Conservation (phyloP, 371 early-diverging fungal species). For the Blakeslea trispora region DNA sequence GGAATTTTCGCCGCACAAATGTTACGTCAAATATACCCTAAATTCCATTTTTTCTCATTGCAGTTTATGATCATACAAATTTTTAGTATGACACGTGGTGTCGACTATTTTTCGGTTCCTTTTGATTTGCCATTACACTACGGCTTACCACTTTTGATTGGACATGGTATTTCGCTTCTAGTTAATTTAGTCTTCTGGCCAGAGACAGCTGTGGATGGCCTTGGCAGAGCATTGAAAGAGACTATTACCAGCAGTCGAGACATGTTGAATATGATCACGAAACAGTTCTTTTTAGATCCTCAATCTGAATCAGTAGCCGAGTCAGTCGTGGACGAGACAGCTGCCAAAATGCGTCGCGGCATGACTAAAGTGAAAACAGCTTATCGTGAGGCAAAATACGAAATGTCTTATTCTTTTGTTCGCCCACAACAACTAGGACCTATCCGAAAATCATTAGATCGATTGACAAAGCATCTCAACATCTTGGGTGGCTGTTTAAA, state of each 20-base stretch:
- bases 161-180: conserved; percentile 29
- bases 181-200: conserved; percentile 52
- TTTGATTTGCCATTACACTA: conserved; percentile 29
- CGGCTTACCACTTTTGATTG: conserved; percentile 32
- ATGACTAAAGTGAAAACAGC: conserved; percentile 51
- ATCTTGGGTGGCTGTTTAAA: conserved; percentile 49
- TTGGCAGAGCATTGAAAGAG: conserved; percentile 49
- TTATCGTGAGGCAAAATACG: conserved; percentile 52
- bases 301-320: conserved; percentile 33
- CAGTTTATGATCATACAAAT: conserved; percentile 41
- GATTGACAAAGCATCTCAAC: conserved; percentile 45
- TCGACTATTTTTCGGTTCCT: conserved; percentile 21
- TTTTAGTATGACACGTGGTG: conserved; percentile 29
- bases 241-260: conserved; percentile 41
- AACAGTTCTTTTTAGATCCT: conserved; percentile 50
- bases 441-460: conserved; percentile 39
- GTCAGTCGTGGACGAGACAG: conserved; percentile 33
- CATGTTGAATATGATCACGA: conserved; percentile 48
- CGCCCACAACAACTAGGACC: conserved; percentile 41
- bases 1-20: conserved; percentile 35
- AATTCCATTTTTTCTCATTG: conserved; percentile 39
- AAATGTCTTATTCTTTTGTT: conserved; percentile 46
- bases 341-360: conserved; percentile 39
- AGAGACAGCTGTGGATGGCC: conserved; percentile 53
- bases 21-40: conserved; percentile 34